Conservation (phyloP, 345 rosid species). For the Camelina neglecta region DNA sequence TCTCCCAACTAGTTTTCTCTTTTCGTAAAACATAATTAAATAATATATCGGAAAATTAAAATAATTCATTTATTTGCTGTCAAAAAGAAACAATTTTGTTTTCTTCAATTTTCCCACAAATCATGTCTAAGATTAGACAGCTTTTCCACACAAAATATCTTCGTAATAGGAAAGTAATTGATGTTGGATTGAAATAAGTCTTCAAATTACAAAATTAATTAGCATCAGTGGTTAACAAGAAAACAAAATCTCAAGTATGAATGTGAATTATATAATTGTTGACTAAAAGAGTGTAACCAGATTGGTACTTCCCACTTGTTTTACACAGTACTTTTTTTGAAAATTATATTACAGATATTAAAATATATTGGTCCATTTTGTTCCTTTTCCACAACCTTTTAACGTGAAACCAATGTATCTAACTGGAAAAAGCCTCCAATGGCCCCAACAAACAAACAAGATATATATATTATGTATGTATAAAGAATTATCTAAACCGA, state of each 20-base stretch:
- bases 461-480: not conserved
- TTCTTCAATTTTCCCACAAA: not conserved
- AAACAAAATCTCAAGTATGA: not conserved
- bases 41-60: not conserved
- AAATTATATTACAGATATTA: not conserved
- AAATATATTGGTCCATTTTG: not conserved
- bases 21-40: constrained; percentile 8
- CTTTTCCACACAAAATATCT: not conserved
- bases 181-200: not conserved
- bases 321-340: not conserved
- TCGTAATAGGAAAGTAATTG: not conserved
- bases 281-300: constrained; percentile 4
- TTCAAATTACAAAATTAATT: not conserved
- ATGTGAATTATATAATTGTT: not conserved
- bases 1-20: constrained; percentile 28
- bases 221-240: not conserved
- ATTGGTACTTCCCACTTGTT: constrained; percentile 13
- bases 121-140: constrained; percentile 16
- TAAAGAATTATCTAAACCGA: constrained; percentile 45
- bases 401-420: constrained; percentile 18
- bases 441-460: constrained; percentile 17
- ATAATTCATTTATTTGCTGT: not conserved
- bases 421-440: constrained; percentile 9
- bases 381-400: constrained; percentile 19
- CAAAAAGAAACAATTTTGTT: not conserved